Evolutionary conservation across 306 rosid genomes (phyloP).

Genomic region (Citrullus amarus): DNA sequence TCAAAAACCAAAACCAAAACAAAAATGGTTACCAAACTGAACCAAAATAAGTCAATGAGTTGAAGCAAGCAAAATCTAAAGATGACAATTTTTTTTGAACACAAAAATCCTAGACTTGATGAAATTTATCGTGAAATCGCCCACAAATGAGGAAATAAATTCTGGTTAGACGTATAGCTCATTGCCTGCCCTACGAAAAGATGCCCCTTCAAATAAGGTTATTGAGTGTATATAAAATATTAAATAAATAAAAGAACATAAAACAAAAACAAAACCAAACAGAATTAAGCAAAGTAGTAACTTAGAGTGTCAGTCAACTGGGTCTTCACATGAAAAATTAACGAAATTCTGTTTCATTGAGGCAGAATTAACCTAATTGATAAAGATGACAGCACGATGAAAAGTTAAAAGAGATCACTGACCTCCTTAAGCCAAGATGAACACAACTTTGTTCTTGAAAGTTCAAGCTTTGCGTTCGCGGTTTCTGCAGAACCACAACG

Average conservation of each 20-base stretch:
- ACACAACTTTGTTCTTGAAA: slow-evolving; percentile 31
- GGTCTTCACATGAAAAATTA: neutral
- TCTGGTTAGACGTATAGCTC: neutral
- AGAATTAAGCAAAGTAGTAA: neutral
- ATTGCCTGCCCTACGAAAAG: neutral
- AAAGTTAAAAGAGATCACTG: slow-evolving; percentile 7
- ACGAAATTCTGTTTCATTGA: neutral
- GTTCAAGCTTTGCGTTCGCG: slow-evolving; percentile 55
- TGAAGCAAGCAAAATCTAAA: neutral
- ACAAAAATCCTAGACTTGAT: neutral
- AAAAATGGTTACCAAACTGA: too few relatives aligned
- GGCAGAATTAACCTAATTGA: neutral
- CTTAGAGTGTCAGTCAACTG: neutral
- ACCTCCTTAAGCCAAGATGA: slow-evolving; percentile 72
- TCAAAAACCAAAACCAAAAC: too few relatives aligned
- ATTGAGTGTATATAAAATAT: neutral
- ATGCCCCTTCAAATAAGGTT: neutral
- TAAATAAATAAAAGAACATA: neutral
- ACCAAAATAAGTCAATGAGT: neutral
- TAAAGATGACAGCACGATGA: neutral
- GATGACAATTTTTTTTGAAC: neutral
- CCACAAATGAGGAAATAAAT: neutral
- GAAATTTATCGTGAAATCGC: neutral
- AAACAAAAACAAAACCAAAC: neutral
- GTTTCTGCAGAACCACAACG: slow-evolving; percentile 79